A percentile compares a stretch with the other conserved stretches of the same genome.
phyloP scores from a whole-genome alignment of 371 early-diverging fungal species.

The Catenaria anguillulae region DNA sequence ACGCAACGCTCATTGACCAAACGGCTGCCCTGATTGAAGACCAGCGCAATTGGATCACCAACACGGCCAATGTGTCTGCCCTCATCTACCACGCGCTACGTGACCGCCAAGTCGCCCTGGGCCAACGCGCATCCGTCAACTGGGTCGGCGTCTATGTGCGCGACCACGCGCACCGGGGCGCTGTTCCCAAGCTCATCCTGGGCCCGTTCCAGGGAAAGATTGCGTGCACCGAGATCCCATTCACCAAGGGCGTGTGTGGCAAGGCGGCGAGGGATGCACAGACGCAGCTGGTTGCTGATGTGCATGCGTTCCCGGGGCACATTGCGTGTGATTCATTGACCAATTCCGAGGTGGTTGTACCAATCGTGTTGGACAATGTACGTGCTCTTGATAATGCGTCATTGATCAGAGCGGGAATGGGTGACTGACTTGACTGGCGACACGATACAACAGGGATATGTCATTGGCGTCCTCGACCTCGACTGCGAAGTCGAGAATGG shows the following conservation, averaged over 20 bases:
- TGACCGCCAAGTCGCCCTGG: conserved; percentile 7
- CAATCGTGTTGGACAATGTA: conserved; percentile 37
- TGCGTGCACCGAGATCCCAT: conserved; percentile 69
- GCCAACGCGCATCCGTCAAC: conserved; percentile 56
- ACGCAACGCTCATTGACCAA: conserved; percentile 16
- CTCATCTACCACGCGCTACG: conserved; percentile 60
- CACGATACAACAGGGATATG: conserved; percentile 6
- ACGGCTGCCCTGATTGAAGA: conserved; percentile 24
- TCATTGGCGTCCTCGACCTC: conserved; percentile 72
- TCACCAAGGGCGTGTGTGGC: conserved; percentile 83
- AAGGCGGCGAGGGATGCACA: conserved; percentile 40
- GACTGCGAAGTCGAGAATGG: conserved; percentile 60
- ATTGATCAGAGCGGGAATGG: neutral
- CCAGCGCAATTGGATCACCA: conserved; percentile 49
- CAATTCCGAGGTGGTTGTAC: conserved; percentile 79
- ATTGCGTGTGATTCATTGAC: conserved; percentile 82
- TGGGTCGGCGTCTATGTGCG: conserved; percentile 81
- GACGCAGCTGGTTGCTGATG: conserved; percentile 55
- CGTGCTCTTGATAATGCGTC: conserved; percentile 10
- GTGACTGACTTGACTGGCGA: neutral
- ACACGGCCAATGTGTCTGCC: conserved; percentile 65
- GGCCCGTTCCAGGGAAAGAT: conserved; percentile 87
- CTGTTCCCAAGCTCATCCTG: conserved; percentile 30
- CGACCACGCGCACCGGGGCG: conserved; percentile 14
- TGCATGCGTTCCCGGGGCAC: conserved; percentile 73